Conservation (phyloP, 305 asterid species). For the Fraxinus ornus region DNA sequence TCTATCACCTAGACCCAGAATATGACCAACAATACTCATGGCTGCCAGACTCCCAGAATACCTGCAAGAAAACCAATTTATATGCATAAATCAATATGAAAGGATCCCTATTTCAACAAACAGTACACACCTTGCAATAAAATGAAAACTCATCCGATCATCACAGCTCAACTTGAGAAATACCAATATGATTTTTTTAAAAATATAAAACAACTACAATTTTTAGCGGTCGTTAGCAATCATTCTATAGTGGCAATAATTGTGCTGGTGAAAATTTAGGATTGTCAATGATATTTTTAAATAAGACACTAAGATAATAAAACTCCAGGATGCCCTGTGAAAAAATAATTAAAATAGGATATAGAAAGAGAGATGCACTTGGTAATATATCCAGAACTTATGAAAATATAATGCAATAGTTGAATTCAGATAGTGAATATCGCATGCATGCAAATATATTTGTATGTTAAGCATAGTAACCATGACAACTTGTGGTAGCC, state of each 20-base stretch:
- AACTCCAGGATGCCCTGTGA: neutral
- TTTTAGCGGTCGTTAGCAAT: neutral
- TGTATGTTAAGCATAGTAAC: slow-evolving; percentile 1
- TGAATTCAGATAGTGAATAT: neutral
- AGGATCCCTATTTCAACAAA: neutral
- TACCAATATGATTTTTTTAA: neutral
- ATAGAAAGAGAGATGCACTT: neutral
- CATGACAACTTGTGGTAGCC: neutral
- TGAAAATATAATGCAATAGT: neutral
- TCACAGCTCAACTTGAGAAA: slow-evolving; percentile 27
- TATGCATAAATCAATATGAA: slow-evolving; percentile 1
- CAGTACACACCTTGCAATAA: slow-evolving; percentile 8
- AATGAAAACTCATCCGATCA: slow-evolving; percentile 15
- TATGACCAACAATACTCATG: slow-evolving; percentile 96
- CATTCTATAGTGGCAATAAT: neutral
- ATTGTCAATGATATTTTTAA: neutral
- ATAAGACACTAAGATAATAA: neutral
- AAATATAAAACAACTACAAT: neutral
- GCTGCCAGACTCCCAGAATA: slow-evolving; percentile 95
- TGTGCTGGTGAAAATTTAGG: neutral
- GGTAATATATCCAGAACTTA: neutral
- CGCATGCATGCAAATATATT: neutral
- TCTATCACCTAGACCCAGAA: slow-evolving; percentile 94
- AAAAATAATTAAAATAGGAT: neutral
- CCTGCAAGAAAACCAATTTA: slow-evolving; percentile 50